Evolutionary conservation across 176 grass and related monocot species (phyloP), one percentile per base, ranked within the genome.

Genomic region (Elaeis guineensis): DNA sequence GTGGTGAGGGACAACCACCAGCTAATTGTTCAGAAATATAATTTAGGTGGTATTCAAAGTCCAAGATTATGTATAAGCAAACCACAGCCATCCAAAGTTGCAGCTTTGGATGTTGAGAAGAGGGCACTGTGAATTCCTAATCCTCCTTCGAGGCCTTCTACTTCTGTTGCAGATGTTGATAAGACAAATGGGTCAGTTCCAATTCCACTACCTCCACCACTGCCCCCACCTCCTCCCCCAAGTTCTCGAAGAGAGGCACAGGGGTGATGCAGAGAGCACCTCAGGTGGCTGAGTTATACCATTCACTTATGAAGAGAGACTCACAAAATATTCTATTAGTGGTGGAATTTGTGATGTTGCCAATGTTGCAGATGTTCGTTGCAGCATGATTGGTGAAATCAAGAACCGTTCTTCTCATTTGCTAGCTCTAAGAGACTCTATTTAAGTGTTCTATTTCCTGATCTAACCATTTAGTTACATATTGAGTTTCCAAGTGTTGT

Each of bases 371-470:
- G 85, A 98, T 76, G 79, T 83, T 23, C 66, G 87, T 48, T 92
- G 87, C 66, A 98, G 84, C 77, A 98, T 98, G 93, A 98, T 98
- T 64, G 93, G 93, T 70, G 93, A 98, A 85, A 98, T 98, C 6
- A 88, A 98, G 82, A 98, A 98, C 50, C 81, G 93, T 17, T 98
- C 93, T 17, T 92, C 93, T 1, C 88, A 98, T 83, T 67, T 98
- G 64, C 71, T 92, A 57, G 93, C 93, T 59, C 84, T 98, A 92
- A 70, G 93, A 65, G 78, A 30, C 50, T 32, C 53, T n/a, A 44
- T 48, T 30, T 17, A 24, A 63, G 5, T 52, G 21, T 32, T 29
- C 19, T 4, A 11, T 25, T 25, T 52, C 29, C 8, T 18, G 16
- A 6, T 39, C 11, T 66, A 54, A 28, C 2, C 2, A 19, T 20